Evolutionary conservation across 2,329 filamentous ascomycete genomes (phyloP).

Genomic region (Aspergillus chevalieri): DNA sequence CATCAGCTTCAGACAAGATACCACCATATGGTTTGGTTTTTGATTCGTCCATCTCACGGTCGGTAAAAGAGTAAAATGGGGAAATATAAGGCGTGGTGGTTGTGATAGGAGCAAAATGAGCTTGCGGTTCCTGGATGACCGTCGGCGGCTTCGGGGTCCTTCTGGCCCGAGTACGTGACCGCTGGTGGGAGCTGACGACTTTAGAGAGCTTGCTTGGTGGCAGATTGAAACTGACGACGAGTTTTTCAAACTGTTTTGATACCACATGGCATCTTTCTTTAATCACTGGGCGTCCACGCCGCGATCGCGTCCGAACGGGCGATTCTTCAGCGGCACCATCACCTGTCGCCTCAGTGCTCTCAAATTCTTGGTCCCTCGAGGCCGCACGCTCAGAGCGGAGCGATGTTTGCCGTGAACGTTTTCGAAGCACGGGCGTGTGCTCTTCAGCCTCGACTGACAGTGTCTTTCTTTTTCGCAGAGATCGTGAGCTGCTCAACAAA

Average conservation of each 20-base stretch:
- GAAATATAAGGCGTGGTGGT: slow-evolving; percentile 59
- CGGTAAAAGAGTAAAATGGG: slow-evolving; percentile 81
- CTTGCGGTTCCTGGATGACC: slow-evolving; percentile 41
- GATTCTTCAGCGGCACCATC: slow-evolving; percentile 11
- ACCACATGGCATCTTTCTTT: slow-evolving; percentile 37
- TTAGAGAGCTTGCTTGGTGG: slow-evolving; percentile 54
- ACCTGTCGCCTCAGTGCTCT: slow-evolving; percentile 10
- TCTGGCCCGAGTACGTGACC: slow-evolving; percentile 50
- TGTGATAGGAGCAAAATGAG: slow-evolving; percentile 56
- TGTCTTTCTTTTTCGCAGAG: slow-evolving; percentile 77
- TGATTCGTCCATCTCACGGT: slow-evolving; percentile 79
- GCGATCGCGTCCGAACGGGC: slow-evolving; percentile 47
- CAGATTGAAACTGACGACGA: slow-evolving; percentile 56
- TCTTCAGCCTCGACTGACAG: slow-evolving; percentile 60
- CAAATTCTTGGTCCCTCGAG: slow-evolving; percentile 14
- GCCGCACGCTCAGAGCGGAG: slow-evolving; percentile 18
- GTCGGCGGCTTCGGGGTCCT: slow-evolving; percentile 39
- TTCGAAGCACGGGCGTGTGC: slow-evolving; percentile 45
- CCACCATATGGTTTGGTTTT: slow-evolving; percentile 95
- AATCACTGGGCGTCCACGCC: slow-evolving; percentile 46
- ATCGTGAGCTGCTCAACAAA: slow-evolving; percentile 67
- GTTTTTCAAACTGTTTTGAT: slow-evolving; percentile 36
- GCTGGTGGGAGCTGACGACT: slow-evolving; percentile 55
- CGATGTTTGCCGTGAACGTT: slow-evolving; percentile 30
- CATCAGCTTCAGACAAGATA: slow-evolving; percentile 80